A percentile compares a stretch with the other conserved stretches of the same genome.
phyloP scores from a whole-genome alignment of 2,329 filamentous ascomycete species.

The Xylaria sp. region DNA sequence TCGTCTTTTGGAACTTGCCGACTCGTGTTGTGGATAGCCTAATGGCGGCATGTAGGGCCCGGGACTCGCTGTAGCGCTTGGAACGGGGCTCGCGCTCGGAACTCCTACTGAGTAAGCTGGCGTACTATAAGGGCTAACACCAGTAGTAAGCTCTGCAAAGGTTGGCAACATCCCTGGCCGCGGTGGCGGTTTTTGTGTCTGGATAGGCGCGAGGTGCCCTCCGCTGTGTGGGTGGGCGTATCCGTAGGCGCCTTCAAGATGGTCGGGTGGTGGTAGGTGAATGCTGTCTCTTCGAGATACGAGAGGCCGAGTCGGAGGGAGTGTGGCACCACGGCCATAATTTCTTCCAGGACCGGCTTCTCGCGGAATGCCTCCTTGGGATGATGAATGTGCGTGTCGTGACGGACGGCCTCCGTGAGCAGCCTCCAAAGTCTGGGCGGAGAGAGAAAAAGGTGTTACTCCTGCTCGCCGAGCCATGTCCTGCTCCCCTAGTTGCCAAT shows the following conservation, averaged over 20 bases:
- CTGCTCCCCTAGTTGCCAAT: slow-evolving; percentile 93
- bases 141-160: slow-evolving; percentile 72
- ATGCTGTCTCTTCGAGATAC: slow-evolving; percentile 58
- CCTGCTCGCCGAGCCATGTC: slow-evolving; percentile 96
- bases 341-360: slow-evolving; percentile 55
- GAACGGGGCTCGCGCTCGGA: slow-evolving; percentile 53
- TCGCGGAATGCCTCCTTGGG: slow-evolving; percentile 59
- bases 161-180: slow-evolving; percentile 66
- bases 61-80: slow-evolving; percentile 57
- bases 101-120: slow-evolving; percentile 62
- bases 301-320: slow-evolving; percentile 51
- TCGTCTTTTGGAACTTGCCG: slow-evolving; percentile 61
- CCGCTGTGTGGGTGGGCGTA: slow-evolving; percentile 52
- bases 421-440: slow-evolving; percentile 63
- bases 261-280: slow-evolving; percentile 46
- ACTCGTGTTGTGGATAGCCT: slow-evolving; percentile 54
- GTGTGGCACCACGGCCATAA: slow-evolving; percentile 44
- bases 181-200: slow-evolving; percentile 54
- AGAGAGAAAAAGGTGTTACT: slow-evolving; percentile 83
- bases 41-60: slow-evolving; percentile 52
- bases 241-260: slow-evolving; percentile 37
- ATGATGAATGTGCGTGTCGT: slow-evolving; percentile 57
- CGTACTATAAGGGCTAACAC: slow-evolving; percentile 70
- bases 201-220: slow-evolving; percentile 65
- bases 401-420: slow-evolving; percentile 54